These are phyloP conservation scores for Epichloe brachyelytri DNA, from an alignment of 2,329 filamentous ascomycete species.

Conservation along the genomic window DNA sequence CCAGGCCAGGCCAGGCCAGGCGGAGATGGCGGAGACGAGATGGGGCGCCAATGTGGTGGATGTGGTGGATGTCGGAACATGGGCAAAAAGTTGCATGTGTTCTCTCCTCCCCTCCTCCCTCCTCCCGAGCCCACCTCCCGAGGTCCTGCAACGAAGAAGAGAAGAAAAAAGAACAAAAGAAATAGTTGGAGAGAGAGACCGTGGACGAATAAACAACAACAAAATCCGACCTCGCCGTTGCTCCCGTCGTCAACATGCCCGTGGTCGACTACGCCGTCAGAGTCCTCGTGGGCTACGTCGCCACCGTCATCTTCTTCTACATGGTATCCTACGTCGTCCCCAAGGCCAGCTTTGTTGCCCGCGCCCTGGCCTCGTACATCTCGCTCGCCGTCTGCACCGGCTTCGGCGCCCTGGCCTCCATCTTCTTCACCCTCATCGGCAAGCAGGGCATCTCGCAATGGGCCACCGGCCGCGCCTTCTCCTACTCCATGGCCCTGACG, in stretches of 20 bases:
- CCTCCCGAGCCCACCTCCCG: neutral
- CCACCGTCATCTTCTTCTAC: constrained; percentile 44
- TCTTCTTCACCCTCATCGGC: constrained; percentile 57
- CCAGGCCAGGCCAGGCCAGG: too few relatives aligned
- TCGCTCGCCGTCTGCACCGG: constrained; percentile 45
- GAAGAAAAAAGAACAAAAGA: neutral
- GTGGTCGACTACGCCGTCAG: constrained; percentile 27
- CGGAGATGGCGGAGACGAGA: too few relatives aligned
- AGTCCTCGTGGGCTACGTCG: constrained; percentile 38
- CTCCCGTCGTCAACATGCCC: constrained; percentile 4
- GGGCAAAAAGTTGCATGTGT: neutral
- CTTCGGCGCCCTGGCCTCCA: constrained; percentile 66
- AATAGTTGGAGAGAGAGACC: neutral
- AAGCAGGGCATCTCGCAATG: constrained; percentile 73
- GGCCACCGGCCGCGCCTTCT: constrained; percentile 68
- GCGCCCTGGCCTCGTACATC: constrained; percentile 53
- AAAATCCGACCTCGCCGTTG: neutral
- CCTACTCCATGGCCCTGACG: constrained; percentile 59
- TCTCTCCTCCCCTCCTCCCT: neutral
- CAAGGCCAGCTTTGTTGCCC: constrained; percentile 54
- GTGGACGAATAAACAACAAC: neutral
- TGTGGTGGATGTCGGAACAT: too few relatives aligned
- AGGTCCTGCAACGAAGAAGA: neutral
- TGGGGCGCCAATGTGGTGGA: too few relatives aligned
- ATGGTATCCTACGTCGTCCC: constrained; percentile 45